These are phyloP conservation scores for Drechslera avenae DNA, from an alignment of 2,329 filamentous ascomycete genomes.

Conservation along the genomic window DNA sequence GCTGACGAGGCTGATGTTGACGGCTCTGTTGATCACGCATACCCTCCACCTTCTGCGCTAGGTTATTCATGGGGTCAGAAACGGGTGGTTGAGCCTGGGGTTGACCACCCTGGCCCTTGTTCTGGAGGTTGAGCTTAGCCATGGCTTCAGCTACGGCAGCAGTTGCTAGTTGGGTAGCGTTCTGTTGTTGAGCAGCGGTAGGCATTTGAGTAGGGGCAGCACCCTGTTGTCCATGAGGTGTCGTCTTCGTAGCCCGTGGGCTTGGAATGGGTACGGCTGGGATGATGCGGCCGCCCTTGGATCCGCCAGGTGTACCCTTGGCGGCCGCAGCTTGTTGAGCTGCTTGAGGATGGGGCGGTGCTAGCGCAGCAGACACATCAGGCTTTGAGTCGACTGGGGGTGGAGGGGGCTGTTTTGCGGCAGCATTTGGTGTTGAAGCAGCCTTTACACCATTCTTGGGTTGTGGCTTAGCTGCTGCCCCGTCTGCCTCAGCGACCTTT, in stretches of 20 bases:
- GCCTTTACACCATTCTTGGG: conserved; percentile 58
- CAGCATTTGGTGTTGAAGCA: conserved; percentile 49
- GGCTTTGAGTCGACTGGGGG: conserved; percentile 73
- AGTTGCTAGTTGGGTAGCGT: conserved; percentile 75
- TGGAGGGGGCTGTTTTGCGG: conserved; percentile 59
- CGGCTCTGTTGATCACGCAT: conserved; percentile 70
- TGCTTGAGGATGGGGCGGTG: conserved; percentile 53
- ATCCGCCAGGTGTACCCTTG: conserved; percentile 50
- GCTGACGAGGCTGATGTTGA: conserved; percentile 55
- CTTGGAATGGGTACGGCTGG: conserved; percentile 69
- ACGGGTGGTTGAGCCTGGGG: conserved; percentile 28
- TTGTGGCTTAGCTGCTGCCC: conserved; percentile 56
- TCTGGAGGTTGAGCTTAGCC: conserved; percentile 66
- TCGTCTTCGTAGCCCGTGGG: conserved; percentile 39
- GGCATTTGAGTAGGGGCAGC: conserved; percentile 34
- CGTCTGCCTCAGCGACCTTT: conserved; percentile 52
- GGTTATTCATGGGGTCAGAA: conserved; percentile 65
- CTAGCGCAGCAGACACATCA: conserved; percentile 61
- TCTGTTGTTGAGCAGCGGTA: conserved; percentile 52
- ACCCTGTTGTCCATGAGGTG: conserved; percentile 44
- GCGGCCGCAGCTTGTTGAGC: conserved; percentile 39
- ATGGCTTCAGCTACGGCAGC: conserved; percentile 81
- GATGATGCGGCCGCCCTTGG: conserved; percentile 60
- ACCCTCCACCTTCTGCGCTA: conserved; percentile 76
- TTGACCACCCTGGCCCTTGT: conserved; percentile 25